Percentiles rank a stretch among this genome's conserved stretches.
Conservation (phyloP, 164 flowering plant species). For the Echeveria elegans region DNA sequence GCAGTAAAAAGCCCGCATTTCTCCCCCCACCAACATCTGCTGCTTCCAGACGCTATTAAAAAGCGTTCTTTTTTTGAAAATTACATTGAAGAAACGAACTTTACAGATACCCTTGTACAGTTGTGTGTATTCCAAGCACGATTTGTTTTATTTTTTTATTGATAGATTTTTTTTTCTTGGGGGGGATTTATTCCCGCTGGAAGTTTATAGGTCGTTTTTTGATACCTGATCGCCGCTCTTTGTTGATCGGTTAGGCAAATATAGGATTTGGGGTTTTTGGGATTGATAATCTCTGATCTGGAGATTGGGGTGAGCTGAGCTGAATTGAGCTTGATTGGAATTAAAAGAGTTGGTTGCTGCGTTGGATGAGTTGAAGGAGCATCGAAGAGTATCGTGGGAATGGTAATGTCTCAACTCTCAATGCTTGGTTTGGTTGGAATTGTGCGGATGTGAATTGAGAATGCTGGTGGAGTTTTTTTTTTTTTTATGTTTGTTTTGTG, state of each 20-base stretch:
- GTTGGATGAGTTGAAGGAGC: constrained; percentile 6
- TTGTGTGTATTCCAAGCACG: background rate
- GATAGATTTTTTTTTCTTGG: background rate
- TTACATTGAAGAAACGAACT: background rate
- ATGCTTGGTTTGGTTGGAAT: background rate
- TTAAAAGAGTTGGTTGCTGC: background rate
- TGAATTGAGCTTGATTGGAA: background rate
- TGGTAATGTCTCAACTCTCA: constrained; percentile 6
- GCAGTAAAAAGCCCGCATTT: background rate
- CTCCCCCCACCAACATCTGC: background rate
- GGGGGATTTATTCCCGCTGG: background rate
- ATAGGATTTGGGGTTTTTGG: background rate
- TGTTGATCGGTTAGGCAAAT: background rate
- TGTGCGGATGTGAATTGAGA: background rate
- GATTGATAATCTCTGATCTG: background rate
- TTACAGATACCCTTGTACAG: background rate
- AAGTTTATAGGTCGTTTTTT: background rate
- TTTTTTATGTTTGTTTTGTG: background rate
- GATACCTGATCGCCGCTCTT: background rate
- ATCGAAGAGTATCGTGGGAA: background rate
- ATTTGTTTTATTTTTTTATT: background rate
- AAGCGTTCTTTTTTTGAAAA: background rate
- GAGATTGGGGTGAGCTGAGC: background rate
- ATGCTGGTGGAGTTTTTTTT: background rate
- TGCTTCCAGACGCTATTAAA: background rate